These are phyloP conservation scores for Smallanthus sonchifolius DNA, from an alignment of 129 eudicot genomes.

Conservation along the genomic window DNA sequence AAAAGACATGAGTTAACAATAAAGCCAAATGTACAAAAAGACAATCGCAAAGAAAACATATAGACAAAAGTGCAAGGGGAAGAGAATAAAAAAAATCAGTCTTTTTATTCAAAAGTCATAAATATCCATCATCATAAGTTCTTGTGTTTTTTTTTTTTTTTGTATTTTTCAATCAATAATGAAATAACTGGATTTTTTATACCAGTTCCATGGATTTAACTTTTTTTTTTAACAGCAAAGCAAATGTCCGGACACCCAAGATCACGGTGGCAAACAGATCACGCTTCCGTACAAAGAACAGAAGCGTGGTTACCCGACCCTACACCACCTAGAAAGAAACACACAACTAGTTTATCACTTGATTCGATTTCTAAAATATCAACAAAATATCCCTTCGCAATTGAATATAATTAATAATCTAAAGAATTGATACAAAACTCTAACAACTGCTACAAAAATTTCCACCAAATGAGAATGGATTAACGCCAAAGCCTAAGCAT, in stretches of 20 bases:
- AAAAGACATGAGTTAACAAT: neutral
- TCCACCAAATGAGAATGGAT: too few relatives aligned
- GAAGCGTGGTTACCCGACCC: too few relatives aligned
- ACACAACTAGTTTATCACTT: neutral
- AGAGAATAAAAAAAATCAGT: too few relatives aligned
- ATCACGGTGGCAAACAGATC: too few relatives aligned
- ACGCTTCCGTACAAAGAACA: too few relatives aligned
- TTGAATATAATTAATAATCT: neutral
- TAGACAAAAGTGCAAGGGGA: neutral
- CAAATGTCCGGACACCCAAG: too few relatives aligned
- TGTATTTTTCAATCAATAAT: neutral
- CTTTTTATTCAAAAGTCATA: neutral
- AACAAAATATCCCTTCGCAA: neutral
- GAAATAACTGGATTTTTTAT: too few relatives aligned
- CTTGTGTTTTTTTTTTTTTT: neutral
- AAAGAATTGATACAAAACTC: neutral
- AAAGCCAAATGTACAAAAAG: neutral
- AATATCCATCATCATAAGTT: neutral
- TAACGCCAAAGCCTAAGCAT: too few relatives aligned
- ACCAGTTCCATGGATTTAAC: too few relatives aligned
- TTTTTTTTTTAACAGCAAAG: too few relatives aligned
- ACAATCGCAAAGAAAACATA: neutral
- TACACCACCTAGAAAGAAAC: too few relatives aligned
- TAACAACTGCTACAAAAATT: too few relatives aligned
- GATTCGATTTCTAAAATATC: neutral